Conservation (phyloP, 495 filamentous ascomycete genomes). For the Penicillium malachiteum region DNA sequence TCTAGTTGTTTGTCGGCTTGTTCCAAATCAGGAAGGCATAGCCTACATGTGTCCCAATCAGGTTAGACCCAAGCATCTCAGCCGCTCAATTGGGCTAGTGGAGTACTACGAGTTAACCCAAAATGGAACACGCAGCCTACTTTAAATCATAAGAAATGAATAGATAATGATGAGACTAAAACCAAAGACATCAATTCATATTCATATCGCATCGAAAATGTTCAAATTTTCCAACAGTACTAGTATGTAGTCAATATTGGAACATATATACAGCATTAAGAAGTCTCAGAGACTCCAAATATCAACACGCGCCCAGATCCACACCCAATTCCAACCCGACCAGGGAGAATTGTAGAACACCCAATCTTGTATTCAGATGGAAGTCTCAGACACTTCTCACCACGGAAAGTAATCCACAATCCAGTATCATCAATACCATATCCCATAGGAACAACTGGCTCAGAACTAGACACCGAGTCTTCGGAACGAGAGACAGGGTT, state of each 20-base stretch:
- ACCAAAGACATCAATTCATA: no score
- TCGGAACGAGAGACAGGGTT: background rate
- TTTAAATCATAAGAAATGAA: no score
- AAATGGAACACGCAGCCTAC: background rate
- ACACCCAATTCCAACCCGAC: background rate
- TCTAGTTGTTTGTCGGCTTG: background rate
- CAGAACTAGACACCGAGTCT: no score
- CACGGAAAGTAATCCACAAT: background rate
- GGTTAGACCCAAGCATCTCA: conserved; percentile 1
- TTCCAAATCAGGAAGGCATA: conserved; percentile 1
- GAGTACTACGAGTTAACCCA: background rate
- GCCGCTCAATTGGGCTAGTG: background rate
- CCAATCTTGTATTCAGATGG: background rate
- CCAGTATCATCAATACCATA: background rate
- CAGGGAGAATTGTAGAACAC: background rate
- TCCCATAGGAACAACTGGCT: background rate
- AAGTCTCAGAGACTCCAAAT: background rate
- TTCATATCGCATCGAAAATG: no score
- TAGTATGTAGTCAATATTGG: no score
- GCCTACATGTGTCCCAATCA: background rate
- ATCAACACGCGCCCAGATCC: background rate
- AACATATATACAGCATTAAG: no score
- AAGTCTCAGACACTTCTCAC: background rate
- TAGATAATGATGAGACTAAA: no score
- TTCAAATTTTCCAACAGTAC: no score